A percentile compares a stretch with the other conserved stretches of the same genome.
phyloP scores from a whole-genome alignment of 2,329 filamentous ascomycete species.

The Pseudocercospora vitis region DNA sequence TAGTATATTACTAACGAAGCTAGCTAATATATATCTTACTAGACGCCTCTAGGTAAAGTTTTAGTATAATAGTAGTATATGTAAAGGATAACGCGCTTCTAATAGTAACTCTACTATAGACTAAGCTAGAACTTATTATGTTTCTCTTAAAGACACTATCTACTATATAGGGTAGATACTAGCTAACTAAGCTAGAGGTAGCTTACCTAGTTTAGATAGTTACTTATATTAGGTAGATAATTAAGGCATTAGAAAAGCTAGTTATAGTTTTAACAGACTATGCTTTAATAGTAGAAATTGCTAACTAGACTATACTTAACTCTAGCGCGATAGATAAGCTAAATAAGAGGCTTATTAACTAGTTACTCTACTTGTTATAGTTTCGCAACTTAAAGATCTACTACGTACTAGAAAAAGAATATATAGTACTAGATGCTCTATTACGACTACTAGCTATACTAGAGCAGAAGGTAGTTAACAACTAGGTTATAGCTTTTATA shows the following conservation, averaged over 20 bases:
- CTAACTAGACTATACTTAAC: neutral
- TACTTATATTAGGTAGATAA: neutral
- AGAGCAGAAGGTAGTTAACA: neutral
- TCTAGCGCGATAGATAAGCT: neutral
- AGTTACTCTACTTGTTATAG: no score
- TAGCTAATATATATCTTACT: no score
- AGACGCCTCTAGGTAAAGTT: no score
- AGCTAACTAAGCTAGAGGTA: no score
- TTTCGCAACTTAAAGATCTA: no score
- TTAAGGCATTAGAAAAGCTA: neutral
- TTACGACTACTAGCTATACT: neutral
- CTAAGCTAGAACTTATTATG: neutral
- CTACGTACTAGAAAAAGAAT: no score
- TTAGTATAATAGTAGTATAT: neutral
- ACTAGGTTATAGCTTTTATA: no score
- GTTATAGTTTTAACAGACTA: slow-evolving; percentile 4
- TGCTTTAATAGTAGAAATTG: neutral
- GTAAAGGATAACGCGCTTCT: neutral
- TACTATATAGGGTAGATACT: neutral
- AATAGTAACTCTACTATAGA: neutral
- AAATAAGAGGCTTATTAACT: neutral
- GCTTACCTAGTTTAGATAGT: slow-evolving; percentile 1
- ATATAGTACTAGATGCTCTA: neutral
- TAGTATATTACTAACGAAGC: neutral
- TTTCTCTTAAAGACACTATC: neutral